Evolutionary conservation across 2,329 filamentous ascomycete species (phyloP), one percentile per base, ranked within the genome.

Genomic region (Moelleriella libera): DNA sequence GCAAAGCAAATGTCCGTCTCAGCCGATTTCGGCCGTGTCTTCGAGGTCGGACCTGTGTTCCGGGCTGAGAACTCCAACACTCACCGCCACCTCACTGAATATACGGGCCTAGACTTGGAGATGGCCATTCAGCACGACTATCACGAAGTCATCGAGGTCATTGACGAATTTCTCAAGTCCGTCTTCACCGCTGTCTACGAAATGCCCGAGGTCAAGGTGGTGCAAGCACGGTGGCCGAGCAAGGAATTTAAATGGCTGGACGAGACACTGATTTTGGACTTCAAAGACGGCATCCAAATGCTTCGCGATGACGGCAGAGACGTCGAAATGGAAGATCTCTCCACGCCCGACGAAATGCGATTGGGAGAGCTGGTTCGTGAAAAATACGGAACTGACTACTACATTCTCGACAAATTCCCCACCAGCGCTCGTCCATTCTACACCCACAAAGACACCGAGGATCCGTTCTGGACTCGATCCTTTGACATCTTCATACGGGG

Each of bases 61-160:
- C 81, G 89, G 55, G 89, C 89, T 1, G 89, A 96, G 62, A 94
- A 96, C 68, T 94, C 86, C 60, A 96, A 96, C 64, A 96, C 89
- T 0, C 89, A 95, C 59, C 82, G 89, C 39, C 89, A 96, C 62
- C 72, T 96, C 71, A 95, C 89, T 0, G 89, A 96, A 63, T 96
- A 94, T 62, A 96, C 88, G 5, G 89, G 89, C 48, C 72, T 96
- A 31, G 89, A 96, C 72, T 65, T 96, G 14, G 89, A 96, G 60
- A 96, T 96, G 90, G 76, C 82, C 3, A 87, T 96, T 52, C 83
- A 88, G 45, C 80, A 85, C 56, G 83, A 94, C 63, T 95, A 96
- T 62, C 83, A 94, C 58, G 89, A 96, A 64, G 85, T 89, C 45
- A 75, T 96, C 32, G 72, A 80, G 39, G 72, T 85, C 8, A 76